Percentiles rank a stretch among this genome's conserved stretches.
phyloP scores from a whole-genome alignment of 768 basidiomycete species.

The Psilocybe tampanensis region DNA sequence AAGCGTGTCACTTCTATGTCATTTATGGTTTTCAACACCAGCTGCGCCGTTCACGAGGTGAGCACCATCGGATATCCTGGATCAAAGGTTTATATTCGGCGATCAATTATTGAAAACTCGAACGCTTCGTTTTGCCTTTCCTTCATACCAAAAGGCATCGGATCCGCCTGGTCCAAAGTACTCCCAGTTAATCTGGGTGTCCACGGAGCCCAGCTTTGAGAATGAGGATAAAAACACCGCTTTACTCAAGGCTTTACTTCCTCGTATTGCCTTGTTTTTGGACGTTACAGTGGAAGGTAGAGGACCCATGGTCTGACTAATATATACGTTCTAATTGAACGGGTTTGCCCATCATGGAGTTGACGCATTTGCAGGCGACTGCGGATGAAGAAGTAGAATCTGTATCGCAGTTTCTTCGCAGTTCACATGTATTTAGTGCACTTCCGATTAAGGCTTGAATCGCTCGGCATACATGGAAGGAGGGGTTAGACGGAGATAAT shows the following conservation, averaged over 20 bases:
- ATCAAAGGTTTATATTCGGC: background rate
- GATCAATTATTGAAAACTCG: background rate
- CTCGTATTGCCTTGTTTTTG: constrained; percentile 1
- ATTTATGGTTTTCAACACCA: background rate
- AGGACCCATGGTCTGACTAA: background rate
- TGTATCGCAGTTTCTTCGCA: constrained; percentile 15
- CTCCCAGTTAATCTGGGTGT: constrained; percentile 4
- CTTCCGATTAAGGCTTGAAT: constrained; percentile 8
- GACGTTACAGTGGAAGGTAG: background rate
- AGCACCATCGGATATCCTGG: background rate
- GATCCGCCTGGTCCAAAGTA: constrained; percentile 7
- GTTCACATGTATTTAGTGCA: constrained; percentile 10
- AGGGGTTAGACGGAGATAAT: constrained; percentile 9
- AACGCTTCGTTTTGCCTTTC: background rate
- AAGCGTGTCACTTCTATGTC: background rate
- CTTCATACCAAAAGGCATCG: background rate
- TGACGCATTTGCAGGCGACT: constrained; percentile 5
- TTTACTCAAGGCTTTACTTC: constrained; percentile 8
- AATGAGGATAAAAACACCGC: constrained; percentile 4
- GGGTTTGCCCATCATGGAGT: background rate
- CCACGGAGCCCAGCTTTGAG: constrained; percentile 4
- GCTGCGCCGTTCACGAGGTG: background rate
- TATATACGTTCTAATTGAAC: background rate
- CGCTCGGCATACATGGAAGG: background rate
- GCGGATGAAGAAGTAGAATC: constrained; percentile 13